phyloP scores from a whole-genome alignment of 345 rosid species.

The Geranium rotundifolium region DNA sequence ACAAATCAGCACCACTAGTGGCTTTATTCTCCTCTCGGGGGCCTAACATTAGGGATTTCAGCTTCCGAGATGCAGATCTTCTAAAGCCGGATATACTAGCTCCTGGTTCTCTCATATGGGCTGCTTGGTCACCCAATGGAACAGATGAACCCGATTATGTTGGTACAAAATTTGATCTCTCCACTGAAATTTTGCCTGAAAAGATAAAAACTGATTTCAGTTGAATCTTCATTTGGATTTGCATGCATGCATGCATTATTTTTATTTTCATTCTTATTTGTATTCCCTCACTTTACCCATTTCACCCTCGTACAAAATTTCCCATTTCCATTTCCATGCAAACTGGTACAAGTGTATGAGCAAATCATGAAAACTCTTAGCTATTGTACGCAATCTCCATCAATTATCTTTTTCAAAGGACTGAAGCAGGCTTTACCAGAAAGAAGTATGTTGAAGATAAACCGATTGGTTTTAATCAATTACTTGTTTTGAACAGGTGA shows the following conservation, averaged over 20 bases:
- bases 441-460: not conserved
- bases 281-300: too few species aligned
- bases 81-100: constrained; percentile 97
- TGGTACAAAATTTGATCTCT: constrained; percentile 34
- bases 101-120: constrained; percentile 98
- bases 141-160: constrained; percentile 81
- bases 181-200: too few species aligned
- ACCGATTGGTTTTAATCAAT: not conserved
- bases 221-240: too few species aligned
- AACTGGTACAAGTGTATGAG: not conserved
- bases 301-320: too few species aligned
- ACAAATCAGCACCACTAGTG: constrained; percentile 98
- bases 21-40: constrained; percentile 95
- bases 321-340: too few species aligned
- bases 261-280: too few species aligned
- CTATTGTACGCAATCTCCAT: too few species aligned
- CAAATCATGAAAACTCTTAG: not conserved
- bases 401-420: too few species aligned
- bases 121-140: constrained; percentile 99
- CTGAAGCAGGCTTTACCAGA: not conserved
- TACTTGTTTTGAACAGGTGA: constrained; percentile 54
- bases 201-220: too few species aligned
- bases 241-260: too few species aligned
- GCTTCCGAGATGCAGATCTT: constrained; percentile 94
- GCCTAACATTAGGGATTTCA: constrained; percentile 87